phyloP scores from a whole-genome alignment of 371 early-diverging fungal species.

The Haplosporangium sp. region DNA sequence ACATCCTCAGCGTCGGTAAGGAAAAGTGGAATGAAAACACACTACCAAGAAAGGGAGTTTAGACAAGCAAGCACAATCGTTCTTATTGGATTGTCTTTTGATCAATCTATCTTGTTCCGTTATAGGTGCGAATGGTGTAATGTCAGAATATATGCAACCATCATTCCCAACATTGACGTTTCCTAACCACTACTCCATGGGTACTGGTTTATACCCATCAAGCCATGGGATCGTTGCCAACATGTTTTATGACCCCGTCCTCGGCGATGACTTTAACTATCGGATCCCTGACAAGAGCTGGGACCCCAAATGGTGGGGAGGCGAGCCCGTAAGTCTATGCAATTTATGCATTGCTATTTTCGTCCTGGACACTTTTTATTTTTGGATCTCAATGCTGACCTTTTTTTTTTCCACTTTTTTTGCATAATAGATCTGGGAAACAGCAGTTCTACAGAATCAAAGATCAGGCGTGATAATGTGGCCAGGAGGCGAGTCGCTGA shows the following conservation, averaged over 20 bases:
- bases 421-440: conserved; percentile 85
- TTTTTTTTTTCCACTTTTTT: conserved; percentile 6
- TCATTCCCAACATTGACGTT: conserved; percentile 90
- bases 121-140: conserved; percentile 60
- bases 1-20: conserved; percentile 68
- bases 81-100: conserved; percentile 12
- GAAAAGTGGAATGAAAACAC: too few relatives aligned
- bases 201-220: conserved; percentile 92
- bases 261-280: conserved; percentile 84
- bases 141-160: conserved; percentile 77
- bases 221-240: conserved; percentile 95
- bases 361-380: not conserved
- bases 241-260: conserved; percentile 81
- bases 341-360: not conserved
- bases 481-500: conserved; percentile 85
- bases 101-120: not conserved
- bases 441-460: conserved; percentile 75
- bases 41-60: not conserved
- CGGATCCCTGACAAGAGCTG: conserved; percentile 65
- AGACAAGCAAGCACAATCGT: not conserved
- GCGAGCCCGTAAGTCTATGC: conserved; percentile 78
- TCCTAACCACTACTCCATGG: conserved; percentile 94
- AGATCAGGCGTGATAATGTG: conserved; percentile 85
- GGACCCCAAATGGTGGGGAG: conserved; percentile 88
- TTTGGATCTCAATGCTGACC: not conserved